Evolutionary conservation across 306 rosid genomes (phyloP).

Genomic region (Prunus mume): DNA sequence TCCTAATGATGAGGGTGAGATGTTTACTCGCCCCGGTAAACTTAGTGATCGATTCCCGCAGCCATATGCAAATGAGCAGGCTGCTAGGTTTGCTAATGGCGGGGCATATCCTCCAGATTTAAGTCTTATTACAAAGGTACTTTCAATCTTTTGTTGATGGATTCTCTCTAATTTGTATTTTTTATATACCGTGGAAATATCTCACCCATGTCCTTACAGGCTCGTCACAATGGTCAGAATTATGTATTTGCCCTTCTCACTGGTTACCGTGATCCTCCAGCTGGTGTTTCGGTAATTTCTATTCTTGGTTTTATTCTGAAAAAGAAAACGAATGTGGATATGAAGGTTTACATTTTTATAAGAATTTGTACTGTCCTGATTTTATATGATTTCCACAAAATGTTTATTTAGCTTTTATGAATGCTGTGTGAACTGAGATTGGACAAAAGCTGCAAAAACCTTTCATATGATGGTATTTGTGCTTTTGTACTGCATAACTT

Average conservation of each 20-base stretch:
- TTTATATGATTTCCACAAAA: neutral
- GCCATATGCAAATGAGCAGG: constrained; percentile 91
- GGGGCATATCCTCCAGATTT: constrained; percentile 99
- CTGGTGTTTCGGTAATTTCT: constrained; percentile 74
- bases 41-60: constrained; percentile 93
- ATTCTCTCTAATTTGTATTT: neutral
- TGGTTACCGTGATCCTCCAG: constrained; percentile 96
- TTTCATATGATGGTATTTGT: neutral
- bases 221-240: constrained; percentile 97
- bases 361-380: neutral
- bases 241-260: constrained; percentile 88
- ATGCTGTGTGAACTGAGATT: neutral
- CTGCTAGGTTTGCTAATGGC: constrained; percentile 99
- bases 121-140: constrained; percentile 94
- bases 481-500: neutral
- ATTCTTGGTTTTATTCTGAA: neutral
- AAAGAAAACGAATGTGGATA: neutral
- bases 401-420: neutral
- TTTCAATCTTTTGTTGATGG: constrained; percentile 25
- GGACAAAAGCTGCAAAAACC: neutral
- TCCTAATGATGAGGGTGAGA: constrained; percentile 98
- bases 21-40: constrained; percentile 98
- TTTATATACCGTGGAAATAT: constrained; percentile 1
- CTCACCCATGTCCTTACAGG: constrained; percentile 48
- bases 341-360: neutral